phyloP scores from a whole-genome alignment of 192 early-diverging fungal genomes.

The Ambispora gerdemannii region DNA sequence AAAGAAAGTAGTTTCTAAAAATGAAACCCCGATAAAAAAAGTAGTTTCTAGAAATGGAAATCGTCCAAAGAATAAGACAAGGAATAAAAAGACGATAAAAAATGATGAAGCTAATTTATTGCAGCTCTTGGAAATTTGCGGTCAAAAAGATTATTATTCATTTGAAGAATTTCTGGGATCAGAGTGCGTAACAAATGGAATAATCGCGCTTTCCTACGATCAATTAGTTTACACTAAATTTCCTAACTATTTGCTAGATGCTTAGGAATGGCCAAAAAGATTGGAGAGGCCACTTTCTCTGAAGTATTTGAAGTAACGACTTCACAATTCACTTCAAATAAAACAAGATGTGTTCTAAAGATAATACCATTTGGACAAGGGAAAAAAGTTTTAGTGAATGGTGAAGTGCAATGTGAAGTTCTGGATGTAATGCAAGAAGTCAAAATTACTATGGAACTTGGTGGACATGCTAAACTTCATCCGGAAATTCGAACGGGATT shows the following conservation, averaged over 20 bases:
- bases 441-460: constrained; percentile 50
- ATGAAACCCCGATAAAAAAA: no score
- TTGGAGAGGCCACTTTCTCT: constrained; percentile 84
- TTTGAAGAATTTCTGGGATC: constrained; percentile 21
- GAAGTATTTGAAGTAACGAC: constrained; percentile 65
- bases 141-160: background rate
- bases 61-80: no score
- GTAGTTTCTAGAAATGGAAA: no score
- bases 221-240: background rate
- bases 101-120: background rate
- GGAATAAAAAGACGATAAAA: background rate
- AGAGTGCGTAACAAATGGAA: background rate
- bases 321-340: constrained; percentile 31
- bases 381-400: constrained; percentile 36
- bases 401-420: constrained; percentile 46
- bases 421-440: constrained; percentile 65
- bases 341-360: constrained; percentile 65
- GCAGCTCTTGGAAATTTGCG: background rate
- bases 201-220: background rate
- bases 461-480: constrained; percentile 47
- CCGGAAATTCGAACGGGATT: constrained; percentile 38
- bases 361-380: constrained; percentile 74
- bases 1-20: no score
- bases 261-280: constrained; percentile 45
- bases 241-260: background rate